Evolutionary conservation across 2,329 filamentous ascomycete species (phyloP), one percentile per base, ranked within the genome.

Genomic region (Ascochyta clinopodiicola): DNA sequence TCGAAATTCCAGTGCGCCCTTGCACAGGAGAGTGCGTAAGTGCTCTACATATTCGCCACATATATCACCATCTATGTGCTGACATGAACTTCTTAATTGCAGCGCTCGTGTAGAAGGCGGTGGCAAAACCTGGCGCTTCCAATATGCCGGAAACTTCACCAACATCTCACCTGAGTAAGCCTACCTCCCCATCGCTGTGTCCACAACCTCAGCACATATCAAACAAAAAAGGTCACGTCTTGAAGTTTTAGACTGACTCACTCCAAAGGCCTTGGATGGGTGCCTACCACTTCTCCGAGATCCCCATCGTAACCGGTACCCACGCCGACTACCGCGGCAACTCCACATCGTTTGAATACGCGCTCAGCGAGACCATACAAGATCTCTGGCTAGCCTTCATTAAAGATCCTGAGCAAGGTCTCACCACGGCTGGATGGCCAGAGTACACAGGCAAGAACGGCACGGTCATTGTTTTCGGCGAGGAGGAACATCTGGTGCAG

Each of bases 331-430:
- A 38, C 3, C 13, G 59, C 9, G 55, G 21, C 3, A 48, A 58
- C 9, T 36, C 57, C 2, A 61, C 66, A 0, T 17, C 59, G 10
- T 60, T 73, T 6, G 70, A 75, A 44, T 51, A 60, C 8, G 60
- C 66, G 36, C 67, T 70, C 4, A 74, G 71, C 44, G 49, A 56
- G 39, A 60, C 64, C 15, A 71, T 77, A 70, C 67, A 75, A 50
- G 71, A 73, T 35, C 57, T 66, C 31, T 60, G 72, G 36, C 46
- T 71, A 12, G 68, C 64, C 1, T 77, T 75, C 42, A 62, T 62
- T 0, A 60, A 59, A 15, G 69, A 76, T 53, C 71, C 72, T 2
- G 48, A 50, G 17, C 34, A 56, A 38, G 59, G 54, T 9, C 48
- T 71, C 10, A 57, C 62, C 13, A 64, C 57, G 15, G 25, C 65